These are phyloP conservation scores for Cordyceps farinosa DNA, from an alignment of 2,329 filamentous ascomycete genomes.

Conservation along the genomic window DNA sequence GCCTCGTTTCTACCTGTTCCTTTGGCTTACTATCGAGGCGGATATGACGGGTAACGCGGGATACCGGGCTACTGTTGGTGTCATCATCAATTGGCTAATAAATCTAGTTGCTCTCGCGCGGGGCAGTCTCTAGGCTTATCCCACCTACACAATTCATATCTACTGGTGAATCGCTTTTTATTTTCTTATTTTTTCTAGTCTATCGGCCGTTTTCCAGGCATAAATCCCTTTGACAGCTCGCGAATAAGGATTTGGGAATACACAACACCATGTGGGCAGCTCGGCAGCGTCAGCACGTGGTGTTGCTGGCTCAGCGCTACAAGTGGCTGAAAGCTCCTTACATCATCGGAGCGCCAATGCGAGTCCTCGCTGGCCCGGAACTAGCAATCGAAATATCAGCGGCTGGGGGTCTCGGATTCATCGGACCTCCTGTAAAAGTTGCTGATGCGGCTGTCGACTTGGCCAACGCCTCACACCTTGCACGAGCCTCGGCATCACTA, in stretches of 20 bases:
- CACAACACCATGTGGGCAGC: not conserved
- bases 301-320: slow-evolving; percentile 20
- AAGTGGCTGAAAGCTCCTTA: slow-evolving; percentile 41
- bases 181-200: not conserved
- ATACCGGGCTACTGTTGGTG: not conserved
- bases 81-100: not conserved
- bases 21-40: not conserved
- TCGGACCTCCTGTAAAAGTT: slow-evolving; percentile 38
- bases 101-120: not conserved
- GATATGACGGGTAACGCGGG: slow-evolving; percentile 6
- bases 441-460: slow-evolving; percentile 31
- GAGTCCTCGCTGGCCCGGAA: slow-evolving; percentile 52
- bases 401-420: slow-evolving; percentile 63
- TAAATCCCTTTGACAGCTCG: not conserved
- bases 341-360: slow-evolving; percentile 65
- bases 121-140: not conserved
- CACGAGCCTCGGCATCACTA: slow-evolving; percentile 22
- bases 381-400: slow-evolving; percentile 64
- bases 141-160: not conserved
- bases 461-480: slow-evolving; percentile 25
- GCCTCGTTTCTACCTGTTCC: not conserved
- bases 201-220: not conserved
- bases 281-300: slow-evolving; percentile 1
- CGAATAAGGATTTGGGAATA: no score
- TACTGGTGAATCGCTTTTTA: no score